Conservation (phyloP, 805 yeast genomes). For the Alloascoidea africana region DNA sequence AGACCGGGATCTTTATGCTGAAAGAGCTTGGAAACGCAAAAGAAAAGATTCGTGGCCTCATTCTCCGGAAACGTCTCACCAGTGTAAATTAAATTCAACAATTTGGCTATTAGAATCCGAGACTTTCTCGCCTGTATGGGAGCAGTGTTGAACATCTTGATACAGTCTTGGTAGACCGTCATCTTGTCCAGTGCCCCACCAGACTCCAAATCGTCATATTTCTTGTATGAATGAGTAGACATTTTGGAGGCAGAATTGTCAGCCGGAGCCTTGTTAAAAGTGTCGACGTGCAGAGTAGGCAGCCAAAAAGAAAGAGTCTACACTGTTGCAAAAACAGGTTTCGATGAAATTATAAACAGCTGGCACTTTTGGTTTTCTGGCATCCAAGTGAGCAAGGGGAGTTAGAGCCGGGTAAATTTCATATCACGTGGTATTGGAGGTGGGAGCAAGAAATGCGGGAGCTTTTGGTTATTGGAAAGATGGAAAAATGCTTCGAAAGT, state of each 20-base stretch:
- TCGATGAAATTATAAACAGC: too few relatives aligned
- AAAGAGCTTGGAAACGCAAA: slow-evolving; percentile 85
- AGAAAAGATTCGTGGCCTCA: slow-evolving; percentile 87
- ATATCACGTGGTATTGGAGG: too few relatives aligned
- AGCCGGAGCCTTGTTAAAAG: too few relatives aligned
- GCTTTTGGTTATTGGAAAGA: too few relatives aligned
- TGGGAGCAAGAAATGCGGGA: too few relatives aligned
- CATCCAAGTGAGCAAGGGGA: too few relatives aligned
- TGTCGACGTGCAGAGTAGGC: too few relatives aligned
- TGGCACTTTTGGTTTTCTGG: too few relatives aligned
- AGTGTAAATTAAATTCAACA: slow-evolving; percentile 65
- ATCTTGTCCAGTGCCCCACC: slow-evolving; percentile 77
- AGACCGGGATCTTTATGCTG: slow-evolving; percentile 79
- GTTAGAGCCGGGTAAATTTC: too few relatives aligned
- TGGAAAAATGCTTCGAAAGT: too few relatives aligned
- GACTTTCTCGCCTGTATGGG: slow-evolving; percentile 83
- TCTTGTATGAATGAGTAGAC: slow-evolving; percentile 78
- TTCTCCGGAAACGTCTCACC: slow-evolving; percentile 81
- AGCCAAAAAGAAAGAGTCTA: too few relatives aligned
- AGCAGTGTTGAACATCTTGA: slow-evolving; percentile 81
- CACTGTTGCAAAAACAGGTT: too few relatives aligned
- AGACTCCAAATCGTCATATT: slow-evolving; percentile 61
- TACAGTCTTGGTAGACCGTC: slow-evolving; percentile 94
- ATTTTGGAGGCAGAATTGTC: slow-evolving; percentile 23
- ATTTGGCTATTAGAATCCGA: slow-evolving; percentile 66